Evolutionary conservation across 73 alveolate genomes (phyloP).

Genomic region (Effrenium voratum): DNA sequence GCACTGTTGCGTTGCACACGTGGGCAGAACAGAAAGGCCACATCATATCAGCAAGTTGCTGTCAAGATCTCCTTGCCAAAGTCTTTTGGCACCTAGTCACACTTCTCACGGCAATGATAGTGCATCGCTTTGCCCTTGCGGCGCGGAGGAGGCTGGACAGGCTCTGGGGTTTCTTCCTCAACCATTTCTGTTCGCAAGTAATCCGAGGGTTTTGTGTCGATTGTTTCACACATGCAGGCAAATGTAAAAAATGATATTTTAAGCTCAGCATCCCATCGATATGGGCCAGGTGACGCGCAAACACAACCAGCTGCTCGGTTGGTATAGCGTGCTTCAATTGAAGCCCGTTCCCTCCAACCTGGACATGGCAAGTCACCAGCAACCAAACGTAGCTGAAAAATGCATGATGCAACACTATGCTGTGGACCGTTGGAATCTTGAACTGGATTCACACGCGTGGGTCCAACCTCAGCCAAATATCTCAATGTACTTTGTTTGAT

Average conservation of each 20-base stretch:
- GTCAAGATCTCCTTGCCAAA: constrained; percentile 29
- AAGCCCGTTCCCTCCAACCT: constrained; percentile 62
- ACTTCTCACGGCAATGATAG: background rate
- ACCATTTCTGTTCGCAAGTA: background rate
- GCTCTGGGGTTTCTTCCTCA: constrained; percentile 15
- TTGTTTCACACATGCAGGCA: background rate
- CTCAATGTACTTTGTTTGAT: background rate
- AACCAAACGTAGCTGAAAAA: too few relatives aligned
- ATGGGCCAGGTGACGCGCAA: constrained; percentile 4
- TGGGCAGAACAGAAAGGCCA: background rate
- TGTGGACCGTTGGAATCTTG: constrained; percentile 3
- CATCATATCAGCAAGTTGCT: background rate
- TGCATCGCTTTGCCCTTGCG: background rate
- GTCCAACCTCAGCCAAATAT: constrained; percentile 20
- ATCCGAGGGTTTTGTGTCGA: background rate
- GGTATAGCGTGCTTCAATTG: background rate
- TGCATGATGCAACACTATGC: background rate
- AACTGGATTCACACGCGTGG: constrained; percentile 33
- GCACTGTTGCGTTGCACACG: background rate
- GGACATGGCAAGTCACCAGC: too few relatives aligned
- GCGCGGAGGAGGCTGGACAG: background rate
- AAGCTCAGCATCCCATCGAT: background rate
- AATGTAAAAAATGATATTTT: too few relatives aligned
- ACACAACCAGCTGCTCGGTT: background rate
- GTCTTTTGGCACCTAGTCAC: constrained; percentile 1